Base-by-base conservation (phyloP, 169 alveolate genomes). In the Theileria parva region DNA sequence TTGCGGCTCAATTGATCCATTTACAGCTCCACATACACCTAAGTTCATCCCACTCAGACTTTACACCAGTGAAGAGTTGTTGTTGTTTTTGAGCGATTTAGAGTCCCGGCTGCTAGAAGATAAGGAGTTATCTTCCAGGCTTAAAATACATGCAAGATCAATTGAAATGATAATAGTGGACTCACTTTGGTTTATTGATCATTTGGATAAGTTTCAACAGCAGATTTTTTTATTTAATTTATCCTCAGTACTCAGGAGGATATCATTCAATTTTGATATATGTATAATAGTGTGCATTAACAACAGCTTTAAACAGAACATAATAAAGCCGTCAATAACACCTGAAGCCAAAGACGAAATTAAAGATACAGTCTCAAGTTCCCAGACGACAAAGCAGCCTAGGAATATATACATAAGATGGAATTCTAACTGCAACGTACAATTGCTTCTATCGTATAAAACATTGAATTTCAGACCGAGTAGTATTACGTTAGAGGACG, bases 161-260 rank as follows among this genome's bases (percentile, higher is more conserved):
- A 75, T 83, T 48, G 75, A 51, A 28, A 69, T 48, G 39, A 23
- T 83, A 34, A 60, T 83, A 15, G 48, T 83, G 9, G 89, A 83
- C 59, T 83, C 89, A 15, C 85, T 83, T 19, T 83, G 89, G 89
- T 74, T 77, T 15, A 23, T 83, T 1, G 61, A 63, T 13, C 66
- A 73, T 25, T 50, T 83, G 73, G 77, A 60, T 25, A 73, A 59
- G 44, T 74, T 32, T 28, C 74, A 34, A 53, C 28, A 68, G 28
- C 75, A 65, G 53, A 48, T 37, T 27, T 83, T 50, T 73, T 25
- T 83, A 57, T 9, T 27, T 67, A 53, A 67, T 2, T 60, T 83
- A n/a, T 83, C 75, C 59, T 28, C 50, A 13, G 44, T 63, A 15
- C 60, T 83, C 67, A 68, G 86, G 7, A 72, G 67, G 28, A 83